A percentile compares a stretch with the other conserved stretches of the same genome.
These are phyloP conservation scores for Ogataea corticis DNA, from an alignment of 805 yeast genomes.

Conservation along the genomic window DNA sequence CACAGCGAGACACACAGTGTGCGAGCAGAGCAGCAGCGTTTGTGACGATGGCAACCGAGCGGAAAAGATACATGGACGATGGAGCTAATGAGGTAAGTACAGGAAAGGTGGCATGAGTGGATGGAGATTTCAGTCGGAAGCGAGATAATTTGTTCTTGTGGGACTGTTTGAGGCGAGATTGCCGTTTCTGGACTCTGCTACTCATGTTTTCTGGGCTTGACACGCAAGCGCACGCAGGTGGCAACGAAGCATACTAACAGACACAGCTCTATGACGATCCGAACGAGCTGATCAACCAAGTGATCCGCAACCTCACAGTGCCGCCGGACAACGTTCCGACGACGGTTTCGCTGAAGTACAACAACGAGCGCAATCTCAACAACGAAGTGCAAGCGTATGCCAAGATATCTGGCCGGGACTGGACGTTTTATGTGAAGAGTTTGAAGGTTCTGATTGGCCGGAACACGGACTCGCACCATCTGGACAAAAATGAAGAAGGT, in stretches of 20 bases:
- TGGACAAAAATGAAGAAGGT: slow-evolving; percentile 24
- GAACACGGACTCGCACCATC: slow-evolving; percentile 50
- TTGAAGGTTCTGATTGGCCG: slow-evolving; percentile 83
- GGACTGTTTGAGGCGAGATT: too few species aligned
- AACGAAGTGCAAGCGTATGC: slow-evolving; percentile 97
- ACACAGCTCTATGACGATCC: slow-evolving; percentile 49
- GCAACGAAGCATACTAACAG: slow-evolving; percentile 7
- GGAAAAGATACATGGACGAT: slow-evolving; percentile 26
- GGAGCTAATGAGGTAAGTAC: slow-evolving; percentile 22
- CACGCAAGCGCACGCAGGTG: too few species aligned
- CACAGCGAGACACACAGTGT: not conserved
- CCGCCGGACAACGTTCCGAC: slow-evolving; percentile 69
- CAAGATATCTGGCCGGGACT: slow-evolving; percentile 85
- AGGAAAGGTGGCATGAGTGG: not conserved
- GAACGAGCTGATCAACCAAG: slow-evolving; percentile 67
- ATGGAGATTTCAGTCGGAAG: too few species aligned
- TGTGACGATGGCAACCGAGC: slow-evolving; percentile 21
- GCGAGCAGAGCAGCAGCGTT: too few species aligned
- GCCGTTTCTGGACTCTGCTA: too few species aligned
- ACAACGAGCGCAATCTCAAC: slow-evolving; percentile 69
- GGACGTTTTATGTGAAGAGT: slow-evolving; percentile 92
- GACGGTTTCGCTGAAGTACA: slow-evolving; percentile 67
- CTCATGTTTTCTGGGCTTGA: too few species aligned
- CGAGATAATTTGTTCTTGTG: too few species aligned
- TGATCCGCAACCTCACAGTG: slow-evolving; percentile 63